Conservation (phyloP, 805 yeast species). For the Priceomyces medius region DNA sequence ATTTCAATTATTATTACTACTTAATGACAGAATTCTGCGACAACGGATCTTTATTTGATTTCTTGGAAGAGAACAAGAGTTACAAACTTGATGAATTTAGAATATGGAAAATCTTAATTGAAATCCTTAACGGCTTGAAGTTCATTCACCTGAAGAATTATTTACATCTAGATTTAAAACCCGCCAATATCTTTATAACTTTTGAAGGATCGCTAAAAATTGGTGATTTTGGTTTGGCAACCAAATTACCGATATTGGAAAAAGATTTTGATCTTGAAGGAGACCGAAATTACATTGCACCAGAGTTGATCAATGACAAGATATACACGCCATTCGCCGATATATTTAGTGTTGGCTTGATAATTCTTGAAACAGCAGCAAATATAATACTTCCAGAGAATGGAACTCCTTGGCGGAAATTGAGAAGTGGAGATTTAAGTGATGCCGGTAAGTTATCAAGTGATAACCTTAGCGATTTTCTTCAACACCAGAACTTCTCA, state of each 20-base stretch:
- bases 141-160: conserved; percentile 75
- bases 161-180: conserved; percentile 88
- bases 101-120: conserved; percentile 93
- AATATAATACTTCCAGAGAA: conserved; percentile 93
- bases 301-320: conserved; percentile 83
- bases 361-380: conserved; percentile 93
- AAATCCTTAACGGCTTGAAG: conserved; percentile 72
- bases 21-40: conserved; percentile 96
- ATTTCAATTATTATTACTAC: conserved; percentile 67
- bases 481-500: conserved; percentile 37
- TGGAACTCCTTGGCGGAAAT: conserved; percentile 94
- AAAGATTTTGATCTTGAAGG: conserved; percentile 88
- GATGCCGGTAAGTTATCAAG: conserved; percentile 86
- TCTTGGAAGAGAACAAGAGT: conserved; percentile 70
- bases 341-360: conserved; percentile 88
- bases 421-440: conserved; percentile 90
- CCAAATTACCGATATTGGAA: conserved; percentile 67
- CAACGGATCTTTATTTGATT: conserved; percentile 84
- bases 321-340: conserved; percentile 90
- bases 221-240: conserved; percentile 96
- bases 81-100: conserved; percentile 92
- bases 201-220: conserved; percentile 93
- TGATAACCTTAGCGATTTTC: conserved; percentile 44
- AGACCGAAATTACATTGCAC: conserved; percentile 96
- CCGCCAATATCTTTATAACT: conserved; percentile 90